Percentiles rank a stretch among this genome's conserved stretches.
Evolutionary conservation across 768 basidiomycete species (phyloP).

Genomic region (Pisolithus marmoratus): DNA sequence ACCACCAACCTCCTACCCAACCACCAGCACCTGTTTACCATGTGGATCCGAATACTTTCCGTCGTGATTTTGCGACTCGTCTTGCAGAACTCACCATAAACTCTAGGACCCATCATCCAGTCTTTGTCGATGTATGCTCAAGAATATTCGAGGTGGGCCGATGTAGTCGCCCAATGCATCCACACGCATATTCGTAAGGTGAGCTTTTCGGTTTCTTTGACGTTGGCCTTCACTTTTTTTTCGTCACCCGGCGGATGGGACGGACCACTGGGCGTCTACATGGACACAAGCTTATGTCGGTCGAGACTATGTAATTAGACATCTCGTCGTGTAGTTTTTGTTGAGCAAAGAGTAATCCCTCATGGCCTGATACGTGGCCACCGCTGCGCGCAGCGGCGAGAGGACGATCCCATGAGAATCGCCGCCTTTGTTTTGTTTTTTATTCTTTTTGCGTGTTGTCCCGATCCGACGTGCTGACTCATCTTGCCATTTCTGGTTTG

Average conservation of each 20-base stretch:
- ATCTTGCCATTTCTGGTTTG: slow-evolving; percentile 35
- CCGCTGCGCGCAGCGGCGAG: slow-evolving; percentile 30
- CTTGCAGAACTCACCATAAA: slow-evolving; percentile 86
- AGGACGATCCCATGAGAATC: slow-evolving; percentile 34
- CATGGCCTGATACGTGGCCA: slow-evolving; percentile 26
- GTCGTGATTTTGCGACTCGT: slow-evolving; percentile 69
- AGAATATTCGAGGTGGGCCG: slow-evolving; percentile 73
- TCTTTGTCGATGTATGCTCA: slow-evolving; percentile 88
- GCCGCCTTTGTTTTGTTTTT: slow-evolving; percentile 29
- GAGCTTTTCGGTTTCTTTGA: slow-evolving; percentile 43
- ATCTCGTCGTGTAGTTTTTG: slow-evolving; percentile 30
- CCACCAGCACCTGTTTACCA: slow-evolving; percentile 38
- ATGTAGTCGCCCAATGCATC: slow-evolving; percentile 75
- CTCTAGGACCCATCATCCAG: slow-evolving; percentile 92
- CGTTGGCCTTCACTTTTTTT: slow-evolving; percentile 20
- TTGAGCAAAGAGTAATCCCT: slow-evolving; percentile 38
- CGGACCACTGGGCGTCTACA: slow-evolving; percentile 15
- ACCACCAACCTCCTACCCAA: slow-evolving; percentile 39
- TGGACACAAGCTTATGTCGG: slow-evolving; percentile 20
- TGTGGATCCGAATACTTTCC: slow-evolving; percentile 66
- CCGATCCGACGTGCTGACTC: slow-evolving; percentile 64
- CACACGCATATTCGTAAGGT: slow-evolving; percentile 84
- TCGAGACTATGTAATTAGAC: slow-evolving; percentile 41
- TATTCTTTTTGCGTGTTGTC: slow-evolving; percentile 17
- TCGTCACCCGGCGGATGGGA: slow-evolving; percentile 23